phyloP scores from a whole-genome alignment of 2,329 filamentous ascomycete genomes.

The Fusarium napiforme region DNA sequence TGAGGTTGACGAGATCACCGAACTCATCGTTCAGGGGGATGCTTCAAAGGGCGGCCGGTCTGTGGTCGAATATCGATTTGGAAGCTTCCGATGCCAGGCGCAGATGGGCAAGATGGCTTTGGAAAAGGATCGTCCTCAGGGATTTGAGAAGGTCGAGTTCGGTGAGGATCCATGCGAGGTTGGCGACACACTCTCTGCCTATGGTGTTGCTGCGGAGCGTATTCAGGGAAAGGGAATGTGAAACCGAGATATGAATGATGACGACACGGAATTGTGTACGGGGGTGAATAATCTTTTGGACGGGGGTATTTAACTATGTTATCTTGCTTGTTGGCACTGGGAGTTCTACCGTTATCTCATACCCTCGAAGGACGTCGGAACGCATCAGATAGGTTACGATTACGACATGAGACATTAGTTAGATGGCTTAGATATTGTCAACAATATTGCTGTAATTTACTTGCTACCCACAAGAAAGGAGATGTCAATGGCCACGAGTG shows the following conservation, averaged over 20 bases:
- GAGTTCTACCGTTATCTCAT: not conserved
- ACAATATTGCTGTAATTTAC: not conserved
- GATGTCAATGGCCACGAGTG: too few species aligned
- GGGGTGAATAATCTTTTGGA: not conserved
- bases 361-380: not conserved
- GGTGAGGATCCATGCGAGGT: slow-evolving; percentile 53
- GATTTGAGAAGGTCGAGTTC: slow-evolving; percentile 53
- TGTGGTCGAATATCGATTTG: slow-evolving; percentile 63
- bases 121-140: slow-evolving; percentile 49
- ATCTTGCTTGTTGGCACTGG: slow-evolving; percentile 7
- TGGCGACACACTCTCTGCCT: slow-evolving; percentile 47
- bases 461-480: not conserved
- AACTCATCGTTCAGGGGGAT: slow-evolving; percentile 41
- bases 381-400: slow-evolving; percentile 14
- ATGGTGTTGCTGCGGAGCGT: slow-evolving; percentile 47
- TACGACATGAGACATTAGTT: slow-evolving; percentile 4
- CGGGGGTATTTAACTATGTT: not conserved
- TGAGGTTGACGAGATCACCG: slow-evolving; percentile 57
- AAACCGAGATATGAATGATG: not conserved
- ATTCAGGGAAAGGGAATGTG: slow-evolving; percentile 49
- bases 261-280: not conserved
- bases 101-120: slow-evolving; percentile 58
- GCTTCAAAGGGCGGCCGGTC: slow-evolving; percentile 36
- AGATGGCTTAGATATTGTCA: not conserved
- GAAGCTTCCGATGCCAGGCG: slow-evolving; percentile 65